These are phyloP conservation scores for Salix brachista DNA, from an alignment of 345 rosid genomes.

Conservation along the genomic window DNA sequence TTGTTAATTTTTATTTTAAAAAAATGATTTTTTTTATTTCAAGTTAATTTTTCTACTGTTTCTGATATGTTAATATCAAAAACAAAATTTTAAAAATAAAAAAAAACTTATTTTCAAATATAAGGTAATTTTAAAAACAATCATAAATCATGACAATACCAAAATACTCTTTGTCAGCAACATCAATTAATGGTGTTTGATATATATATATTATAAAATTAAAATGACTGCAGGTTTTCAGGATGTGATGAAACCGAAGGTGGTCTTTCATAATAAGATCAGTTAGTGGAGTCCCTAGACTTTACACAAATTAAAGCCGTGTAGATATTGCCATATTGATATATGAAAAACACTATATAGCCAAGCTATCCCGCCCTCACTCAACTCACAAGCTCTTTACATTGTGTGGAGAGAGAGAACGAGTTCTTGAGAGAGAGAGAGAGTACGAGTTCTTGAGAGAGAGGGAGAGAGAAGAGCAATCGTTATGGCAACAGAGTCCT, in stretches of 20 bases:
- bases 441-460: neutral
- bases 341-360: neutral
- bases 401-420: neutral
- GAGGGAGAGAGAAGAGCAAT: neutral
- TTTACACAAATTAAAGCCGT: conserved; percentile 14
- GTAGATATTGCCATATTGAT: neutral
- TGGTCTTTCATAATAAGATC: neutral
- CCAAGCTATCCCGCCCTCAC: neutral
- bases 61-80: too few species aligned
- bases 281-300: conserved; percentile 36
- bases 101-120: too few species aligned
- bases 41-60: too few species aligned
- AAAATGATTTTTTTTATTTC: too few species aligned
- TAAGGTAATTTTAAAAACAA: too few species aligned
- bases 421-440: neutral
- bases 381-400: neutral
- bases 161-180: neutral
- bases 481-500: neutral
- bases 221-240: neutral
- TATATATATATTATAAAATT: neutral
- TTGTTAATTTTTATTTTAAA: too few species aligned
- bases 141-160: too few species aligned
- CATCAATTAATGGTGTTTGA: too few species aligned
- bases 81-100: too few species aligned
- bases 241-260: neutral